Evolutionary conservation across 768 basidiomycete species (phyloP).

Genomic region (Lenzites betulinus): DNA sequence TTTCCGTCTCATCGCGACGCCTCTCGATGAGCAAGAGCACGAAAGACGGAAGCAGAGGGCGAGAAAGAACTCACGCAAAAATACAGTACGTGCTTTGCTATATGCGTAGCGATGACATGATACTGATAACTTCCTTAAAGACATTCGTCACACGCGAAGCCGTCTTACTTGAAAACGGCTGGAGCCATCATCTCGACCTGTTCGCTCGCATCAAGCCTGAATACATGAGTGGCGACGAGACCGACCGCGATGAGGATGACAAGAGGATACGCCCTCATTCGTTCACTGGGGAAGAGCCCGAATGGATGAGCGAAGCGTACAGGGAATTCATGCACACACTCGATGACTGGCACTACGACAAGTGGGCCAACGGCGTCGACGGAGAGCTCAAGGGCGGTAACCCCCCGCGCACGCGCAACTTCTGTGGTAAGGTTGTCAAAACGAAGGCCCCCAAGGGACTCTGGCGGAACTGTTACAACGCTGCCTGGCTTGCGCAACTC

Average conservation of each 20-base stretch:
- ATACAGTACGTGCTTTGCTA: background rate
- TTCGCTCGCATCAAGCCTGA: background rate
- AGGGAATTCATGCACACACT: background rate
- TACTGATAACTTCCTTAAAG: background rate
- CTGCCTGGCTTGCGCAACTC: background rate
- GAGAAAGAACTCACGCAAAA: background rate
- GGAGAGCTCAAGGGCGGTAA: background rate
- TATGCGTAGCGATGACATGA: no score
- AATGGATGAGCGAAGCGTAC: background rate
- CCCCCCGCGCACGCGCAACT: background rate
- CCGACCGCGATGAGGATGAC: background rate
- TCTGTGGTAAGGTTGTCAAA: background rate
- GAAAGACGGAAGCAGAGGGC: background rate
- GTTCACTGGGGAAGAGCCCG: background rate
- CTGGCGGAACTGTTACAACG: slow-evolving; percentile 10
- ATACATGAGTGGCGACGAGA: slow-evolving; percentile 3
- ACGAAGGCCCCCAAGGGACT: background rate
- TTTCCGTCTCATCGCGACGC: background rate
- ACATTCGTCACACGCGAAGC: background rate
- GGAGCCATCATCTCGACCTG: background rate
- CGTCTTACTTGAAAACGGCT: background rate
- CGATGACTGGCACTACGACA: background rate
- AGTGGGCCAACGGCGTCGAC: background rate
- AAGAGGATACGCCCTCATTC: background rate
- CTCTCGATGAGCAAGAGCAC: background rate